Evolutionary conservation across 306 rosid genomes (phyloP).

Genomic region (Phaseolus lunatus): DNA sequence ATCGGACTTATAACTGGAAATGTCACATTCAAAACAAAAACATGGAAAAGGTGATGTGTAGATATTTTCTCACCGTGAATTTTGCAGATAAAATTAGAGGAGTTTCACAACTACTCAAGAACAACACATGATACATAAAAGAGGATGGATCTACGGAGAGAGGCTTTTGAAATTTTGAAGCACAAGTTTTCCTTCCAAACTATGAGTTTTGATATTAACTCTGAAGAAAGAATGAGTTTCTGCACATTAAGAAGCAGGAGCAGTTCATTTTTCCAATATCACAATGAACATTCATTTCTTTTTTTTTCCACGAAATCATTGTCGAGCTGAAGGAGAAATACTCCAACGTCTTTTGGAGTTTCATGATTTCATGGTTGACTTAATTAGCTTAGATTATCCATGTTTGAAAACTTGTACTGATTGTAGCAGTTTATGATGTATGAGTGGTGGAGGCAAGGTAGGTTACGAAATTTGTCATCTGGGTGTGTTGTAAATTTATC

Average conservation of each 20-base stretch:
- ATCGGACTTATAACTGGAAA: background rate
- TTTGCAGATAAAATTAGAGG: slow-evolving; percentile 7
- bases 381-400: background rate
- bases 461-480: background rate
- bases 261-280: background rate
- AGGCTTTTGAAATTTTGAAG: slow-evolving; percentile 68
- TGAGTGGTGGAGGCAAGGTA: background rate
- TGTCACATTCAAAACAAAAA: slow-evolving; percentile 4
- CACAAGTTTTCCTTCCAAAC: slow-evolving; percentile 53
- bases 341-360: background rate
- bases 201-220: slow-evolving; percentile 33
- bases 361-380: background rate
- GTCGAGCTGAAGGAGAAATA: background rate
- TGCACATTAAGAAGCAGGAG: background rate
- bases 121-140: background rate
- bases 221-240: background rate
- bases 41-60: slow-evolving; percentile 12
- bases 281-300: background rate
- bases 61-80: slow-evolving; percentile 7
- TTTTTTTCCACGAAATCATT: background rate
- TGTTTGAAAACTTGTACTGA: background rate
- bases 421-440: background rate
- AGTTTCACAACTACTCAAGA: slow-evolving; percentile 5
- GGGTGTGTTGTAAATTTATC: background rate
- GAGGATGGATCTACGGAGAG: slow-evolving; percentile 1